Base-by-base conservation (phyloP, 2,329 filamentous ascomycete species). In the Ophiocordyceps australis region DNA sequence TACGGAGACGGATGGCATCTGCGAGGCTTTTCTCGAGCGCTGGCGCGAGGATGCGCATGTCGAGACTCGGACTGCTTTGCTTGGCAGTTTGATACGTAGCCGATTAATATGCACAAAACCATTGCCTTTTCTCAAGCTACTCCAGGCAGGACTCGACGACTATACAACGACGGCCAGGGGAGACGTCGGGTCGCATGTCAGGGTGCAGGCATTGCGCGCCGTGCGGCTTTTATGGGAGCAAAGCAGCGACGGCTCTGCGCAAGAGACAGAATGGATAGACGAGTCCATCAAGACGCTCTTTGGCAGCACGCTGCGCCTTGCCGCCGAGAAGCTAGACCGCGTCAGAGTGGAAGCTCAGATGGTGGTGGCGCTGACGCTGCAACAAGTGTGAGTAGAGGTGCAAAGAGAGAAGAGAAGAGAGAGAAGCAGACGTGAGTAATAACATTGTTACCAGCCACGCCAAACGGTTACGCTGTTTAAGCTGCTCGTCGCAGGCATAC, bases 81-180 rank as follows among this genome's bases (percentile, higher is more conserved):
- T 74, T 9, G 57, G 63, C 30, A 65, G 62, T 25, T 46, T 75
- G 16, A 47, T 55, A 2, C 51, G 50, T 18, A 62, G 57, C 29
- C 48, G 49, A 5, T 42, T 64, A 5, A 43, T 70, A 4, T 45
- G 39, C 20, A 41, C 54, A 16, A 50, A 54, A 22, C 43, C 52
- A 4, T 34, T 37, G 5, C 37, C 40, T 3, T 62, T 71, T 30
- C 32, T 65, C 2, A 37, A 40, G 0, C 33, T 70, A 2, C 46
- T 76, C 7, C 41, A 48, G 1, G 62, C 64, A 21, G 70, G 74
- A 0, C 51, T 98, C 16, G 76, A 86, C 35, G 85, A 98, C 44
- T 95, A 95, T 42, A 92, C 81, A 0, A 85, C 81, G 4, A 86
- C 81, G 36, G 74, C 85, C 10, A 64, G 83, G 29, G 89, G 89